Evolutionary conservation across 2,329 filamentous ascomycete genomes (phyloP), one percentile per base, ranked within the genome.

Genomic region (Colletotrichum sublineola): DNA sequence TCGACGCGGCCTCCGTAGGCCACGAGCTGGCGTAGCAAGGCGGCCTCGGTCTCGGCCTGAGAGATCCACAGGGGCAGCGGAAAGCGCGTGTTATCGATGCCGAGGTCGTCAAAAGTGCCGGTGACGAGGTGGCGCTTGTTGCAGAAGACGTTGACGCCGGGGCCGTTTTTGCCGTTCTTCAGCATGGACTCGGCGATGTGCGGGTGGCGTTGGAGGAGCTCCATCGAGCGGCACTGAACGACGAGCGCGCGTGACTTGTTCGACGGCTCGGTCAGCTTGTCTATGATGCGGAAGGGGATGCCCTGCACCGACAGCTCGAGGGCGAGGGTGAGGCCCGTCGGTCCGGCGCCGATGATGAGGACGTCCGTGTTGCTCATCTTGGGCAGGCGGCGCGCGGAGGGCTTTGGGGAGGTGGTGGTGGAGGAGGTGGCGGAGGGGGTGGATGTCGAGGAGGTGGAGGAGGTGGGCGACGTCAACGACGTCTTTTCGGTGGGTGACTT

Each of bases 211-310:
- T 82, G 82, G 62, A 88, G 82, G 33, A 88, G 79, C 75, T 89
- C 87, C 11, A 87, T 75, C 1, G 83, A 86, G 11, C 87, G 84
- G 15, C 85, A 80, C 68, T 89, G 87, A 6, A 88, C 77, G 12
- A 82, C 80, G 1, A 88, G 77, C 11, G 79, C 86, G 73, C 79
- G 83, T 73, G 81, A 83, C 68, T 82, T 80, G 62, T 81, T 77
- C 15, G 80, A 82, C 15, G 79, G 81, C 8, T 63, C 74, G 11
- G 75, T 67, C 6, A 68, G 73, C 60, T 80, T 79, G 71, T 85
- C 82, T 65, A 85, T 76, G 71, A 85, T 81, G 69, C 82, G 80
- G 73, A 83, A 82, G 36, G 80, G 76, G 1, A 81, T 75, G 3
- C 78, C 63, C 38, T 82, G 79, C 15, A 67, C 63, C 29, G 63